Base-by-base conservation (phyloP, 768 basidiomycete species). In the Auricularia heimuer region DNA sequence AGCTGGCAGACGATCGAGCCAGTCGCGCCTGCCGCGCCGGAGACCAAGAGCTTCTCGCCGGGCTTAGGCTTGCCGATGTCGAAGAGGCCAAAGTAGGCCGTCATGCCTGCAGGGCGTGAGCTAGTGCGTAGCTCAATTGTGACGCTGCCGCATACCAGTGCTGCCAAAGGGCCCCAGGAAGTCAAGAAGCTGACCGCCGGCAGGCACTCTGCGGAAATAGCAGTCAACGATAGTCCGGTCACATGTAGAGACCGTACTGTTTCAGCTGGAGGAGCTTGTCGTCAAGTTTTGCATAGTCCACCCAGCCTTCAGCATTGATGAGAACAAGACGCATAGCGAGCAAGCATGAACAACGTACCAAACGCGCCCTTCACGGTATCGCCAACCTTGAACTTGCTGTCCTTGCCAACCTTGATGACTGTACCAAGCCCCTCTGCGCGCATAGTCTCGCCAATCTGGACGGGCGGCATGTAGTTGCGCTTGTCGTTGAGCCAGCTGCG, bases 1-100 rank as follows among this genome's bases (percentile, higher is more conserved):
- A 94, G 80, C 69, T 94, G 93, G 75, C 92, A 94, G 12, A 80
- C 90, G 64, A 92, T 74, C 10, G 86, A 83, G n/a, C 94, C 92
- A 10, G 92, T 90, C 1, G 29, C 87, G 10, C 94, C 95, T 8
- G 96, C 95, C 2, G 95, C 95, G 21, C 93, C 95, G 0, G 92
- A 92, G 11, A 88, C 88, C 29, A 98, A 82, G 61, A 96, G 83
- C 0, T 83, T 90, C 66, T 98, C 94, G 12, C 94, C 93, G 0
- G 86, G 74, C 73, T 95, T 90, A 70, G 95, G 74, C 66, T 90
- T 75, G 16, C 87, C 92, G 58, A 96, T 80, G 61, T 92, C 90
- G 73, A 85, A 79, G 35, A 98, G 79, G 8, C 95, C 29, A 29
- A 29, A 29, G 29, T 29, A 29, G 29, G 29, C 29, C 4, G 94